Base-by-base conservation (phyloP, 805 yeast genomes). In the Tetrapisispora iriomotensis region DNA sequence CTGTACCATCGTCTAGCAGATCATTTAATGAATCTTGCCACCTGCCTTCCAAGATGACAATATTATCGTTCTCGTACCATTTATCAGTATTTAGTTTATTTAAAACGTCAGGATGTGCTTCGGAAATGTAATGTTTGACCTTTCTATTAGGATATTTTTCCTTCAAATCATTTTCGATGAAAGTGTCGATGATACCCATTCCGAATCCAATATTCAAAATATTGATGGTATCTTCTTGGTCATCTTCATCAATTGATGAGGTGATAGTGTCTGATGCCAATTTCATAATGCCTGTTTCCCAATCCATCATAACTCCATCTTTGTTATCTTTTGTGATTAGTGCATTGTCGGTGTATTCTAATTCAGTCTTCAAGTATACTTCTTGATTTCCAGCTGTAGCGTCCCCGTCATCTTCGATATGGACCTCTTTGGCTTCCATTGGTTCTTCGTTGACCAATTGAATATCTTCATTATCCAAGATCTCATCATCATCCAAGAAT, bases 281-380 rank as follows among this genome's bases (percentile, higher is more conserved):
- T 38, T 70, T 66, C 97, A 88, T 88, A 40, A 88, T 67, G 17
- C 77, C 74, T 4, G 76, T 70, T 57, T 88, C 97, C 97, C 97
- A 88, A 49, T 81, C 82, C 97, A 88, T 88, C 97, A 88, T 88
- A 2, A 88, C 96, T 14, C 96, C 97, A 52, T 88, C 96, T 34
- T 72, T 68, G 37, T 79, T 66, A 19, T 75, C 79, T 43, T 75
- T 69, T 1, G 96, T 90, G 20, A 85, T 65, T 20, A 88, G 66
- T 0, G 92, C 79, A 43, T 79, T 80, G 29, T 66, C 70, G 1
- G 64, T 63, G 56, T 84, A 88, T 48, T 75, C 77, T 20, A 88
- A 64, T 51, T 79, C 69, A 4, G 88, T 74, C 10, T 70, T 62
- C 31, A 88, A 66, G 51, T 79, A 88, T 0, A 82, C 70, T 2